Percentiles rank a stretch among this genome's conserved stretches.
Conservation (phyloP, 192 early-diverging fungal species). For the Coemansia sp. region DNA sequence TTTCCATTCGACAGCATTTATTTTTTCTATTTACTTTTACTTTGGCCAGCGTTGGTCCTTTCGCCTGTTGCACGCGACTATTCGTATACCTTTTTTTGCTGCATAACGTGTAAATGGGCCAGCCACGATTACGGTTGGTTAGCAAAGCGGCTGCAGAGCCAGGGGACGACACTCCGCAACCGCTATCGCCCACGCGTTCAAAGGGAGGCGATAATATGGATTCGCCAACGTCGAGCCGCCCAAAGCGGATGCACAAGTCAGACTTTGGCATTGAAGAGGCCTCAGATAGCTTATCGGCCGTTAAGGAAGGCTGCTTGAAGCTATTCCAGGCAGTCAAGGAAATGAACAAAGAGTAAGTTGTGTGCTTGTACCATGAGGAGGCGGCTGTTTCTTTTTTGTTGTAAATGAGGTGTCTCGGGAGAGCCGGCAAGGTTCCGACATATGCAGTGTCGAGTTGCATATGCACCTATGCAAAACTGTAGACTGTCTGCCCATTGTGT, state of each 20-base stretch:
- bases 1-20: constrained; percentile 4
- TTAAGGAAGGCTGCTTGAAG: constrained; percentile 47
- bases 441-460: not conserved
- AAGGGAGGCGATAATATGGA: constrained; percentile 1
- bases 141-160: constrained; percentile 28
- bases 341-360: constrained; percentile 53
- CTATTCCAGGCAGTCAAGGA: constrained; percentile 50
- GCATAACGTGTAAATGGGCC: constrained; percentile 34
- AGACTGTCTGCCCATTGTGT: constrained; percentile 1
- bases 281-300: constrained; percentile 5
- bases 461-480: constrained; percentile 4
- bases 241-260: constrained; percentile 37
- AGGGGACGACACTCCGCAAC: constrained; percentile 25
- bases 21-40: not conserved
- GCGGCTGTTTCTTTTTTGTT: not conserved
- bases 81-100: not conserved
- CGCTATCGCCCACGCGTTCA: not conserved
- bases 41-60: not conserved
- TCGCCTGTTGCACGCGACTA: not conserved
- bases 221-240: constrained; percentile 17
- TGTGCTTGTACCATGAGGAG: not conserved
- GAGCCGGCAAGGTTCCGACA: not conserved
- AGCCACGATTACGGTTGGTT: constrained; percentile 50
- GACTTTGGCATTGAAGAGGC: constrained; percentile 17
- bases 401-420: not conserved